Conservation (phyloP, 805 yeast genomes). For the Monosporozyma servazzii region DNA sequence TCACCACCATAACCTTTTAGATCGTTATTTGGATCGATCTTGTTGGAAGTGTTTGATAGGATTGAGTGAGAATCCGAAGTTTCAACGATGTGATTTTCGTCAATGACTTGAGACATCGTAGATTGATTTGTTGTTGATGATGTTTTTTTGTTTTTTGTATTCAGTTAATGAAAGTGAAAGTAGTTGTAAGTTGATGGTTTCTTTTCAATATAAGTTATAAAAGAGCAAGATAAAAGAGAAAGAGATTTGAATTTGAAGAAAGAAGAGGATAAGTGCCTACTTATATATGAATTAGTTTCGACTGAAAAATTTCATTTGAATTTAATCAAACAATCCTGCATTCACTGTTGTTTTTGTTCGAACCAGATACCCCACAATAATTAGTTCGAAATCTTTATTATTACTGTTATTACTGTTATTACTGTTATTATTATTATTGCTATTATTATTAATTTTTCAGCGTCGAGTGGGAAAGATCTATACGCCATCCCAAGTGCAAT, state of each 20-base stretch:
- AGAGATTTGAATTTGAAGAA: neutral
- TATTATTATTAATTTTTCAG: no score
- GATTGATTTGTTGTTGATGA: no score
- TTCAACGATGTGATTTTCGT: conserved; percentile 5
- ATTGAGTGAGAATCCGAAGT: conserved; percentile 1
- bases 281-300: neutral
- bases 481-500: no score
- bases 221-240: neutral
- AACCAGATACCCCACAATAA: no score
- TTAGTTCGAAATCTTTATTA: no score
- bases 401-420: no score
- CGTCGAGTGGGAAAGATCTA: no score
- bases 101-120: conserved; percentile 1
- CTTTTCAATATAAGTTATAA: neutral
- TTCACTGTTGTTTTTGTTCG: no score
- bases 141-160: neutral
- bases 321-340: no score
- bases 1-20: neutral
- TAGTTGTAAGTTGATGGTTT: neutral
- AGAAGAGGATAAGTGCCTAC: neutral
- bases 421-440: no score
- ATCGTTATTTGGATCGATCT: neutral
- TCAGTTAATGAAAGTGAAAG: neutral
- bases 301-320: neutral
- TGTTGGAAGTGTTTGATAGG: conserved; percentile 1